Evolutionary conservation across 1,139 yeast genomes (phyloP).

Genomic region (Yamadazyma oceani): DNA sequence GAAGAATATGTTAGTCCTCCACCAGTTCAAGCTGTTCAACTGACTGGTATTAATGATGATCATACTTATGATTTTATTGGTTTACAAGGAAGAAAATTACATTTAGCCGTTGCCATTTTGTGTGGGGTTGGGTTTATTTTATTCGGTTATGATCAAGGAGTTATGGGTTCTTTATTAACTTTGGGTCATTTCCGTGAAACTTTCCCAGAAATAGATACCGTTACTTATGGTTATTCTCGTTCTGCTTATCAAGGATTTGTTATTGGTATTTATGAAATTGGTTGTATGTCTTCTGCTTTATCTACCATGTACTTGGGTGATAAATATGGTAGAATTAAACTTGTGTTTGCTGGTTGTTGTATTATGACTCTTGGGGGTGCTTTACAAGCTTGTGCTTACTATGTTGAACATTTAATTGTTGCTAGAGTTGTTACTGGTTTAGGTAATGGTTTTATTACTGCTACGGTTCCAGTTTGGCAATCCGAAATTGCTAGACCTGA

Average conservation of each 20-base stretch:
- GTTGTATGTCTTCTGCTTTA: conserved; percentile 36
- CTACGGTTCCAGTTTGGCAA: conserved; percentile 42
- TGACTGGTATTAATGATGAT: conserved; percentile 15
- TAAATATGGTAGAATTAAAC: conserved; percentile 31
- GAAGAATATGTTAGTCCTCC: conserved; percentile 4
- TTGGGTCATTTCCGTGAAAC: conserved; percentile 35
- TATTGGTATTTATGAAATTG: conserved; percentile 38
- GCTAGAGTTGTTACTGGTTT: conserved; percentile 46
- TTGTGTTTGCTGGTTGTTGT: conserved; percentile 31
- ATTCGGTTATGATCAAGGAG: conserved; percentile 53
- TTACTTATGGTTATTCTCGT: conserved; percentile 17
- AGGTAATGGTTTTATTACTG: conserved; percentile 40
- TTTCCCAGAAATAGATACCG: conserved; percentile 37
- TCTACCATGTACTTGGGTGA: conserved; percentile 38
- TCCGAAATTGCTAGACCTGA: conserved; percentile 38
- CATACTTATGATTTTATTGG: conserved; percentile 23
- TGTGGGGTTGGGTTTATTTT: conserved; percentile 35
- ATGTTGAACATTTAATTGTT: conserved; percentile 33
- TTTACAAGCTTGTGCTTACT: conserved; percentile 33
- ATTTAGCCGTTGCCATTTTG: conserved; percentile 26
- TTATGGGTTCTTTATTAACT: conserved; percentile 47
- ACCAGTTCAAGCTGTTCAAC: conserved; percentile 7
- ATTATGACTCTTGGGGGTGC: conserved; percentile 39
- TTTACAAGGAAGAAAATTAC: conserved; percentile 25
- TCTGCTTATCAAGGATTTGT: conserved; percentile 36